Conservation (phyloP, 305 asterid species). For the Fraxinus ornus region DNA sequence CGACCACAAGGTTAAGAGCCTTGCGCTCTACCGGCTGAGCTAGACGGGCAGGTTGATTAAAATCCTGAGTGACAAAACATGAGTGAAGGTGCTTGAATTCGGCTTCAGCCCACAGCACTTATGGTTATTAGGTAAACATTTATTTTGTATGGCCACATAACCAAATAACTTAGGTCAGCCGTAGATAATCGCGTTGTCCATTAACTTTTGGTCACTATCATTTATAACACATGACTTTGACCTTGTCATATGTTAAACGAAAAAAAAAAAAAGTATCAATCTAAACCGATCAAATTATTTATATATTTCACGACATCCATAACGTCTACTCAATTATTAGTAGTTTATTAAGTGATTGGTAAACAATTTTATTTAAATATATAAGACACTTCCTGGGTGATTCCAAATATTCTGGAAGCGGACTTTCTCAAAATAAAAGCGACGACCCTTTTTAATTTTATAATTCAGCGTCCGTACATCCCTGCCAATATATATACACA, state of each 20-base stretch:
- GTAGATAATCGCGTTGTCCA: no score
- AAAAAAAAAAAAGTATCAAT: no score
- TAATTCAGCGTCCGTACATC: background rate
- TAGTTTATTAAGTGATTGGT: no score
- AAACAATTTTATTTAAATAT: no score
- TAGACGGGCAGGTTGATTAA: background rate
- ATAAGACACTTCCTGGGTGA: background rate
- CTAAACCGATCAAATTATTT: no score
- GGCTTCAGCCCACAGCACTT: background rate
- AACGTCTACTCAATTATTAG: no score
- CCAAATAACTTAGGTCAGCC: background rate
- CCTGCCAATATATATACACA: background rate
- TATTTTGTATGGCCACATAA: background rate
- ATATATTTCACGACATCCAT: no score
- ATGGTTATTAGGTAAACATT: background rate
- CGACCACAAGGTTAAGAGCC: constrained; percentile 16
- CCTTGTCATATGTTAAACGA: no score
- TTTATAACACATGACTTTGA: background rate
- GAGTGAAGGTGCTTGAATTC: background rate
- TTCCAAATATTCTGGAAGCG: constrained; percentile 8
- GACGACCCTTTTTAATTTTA: background rate
- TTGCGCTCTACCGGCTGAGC: constrained; percentile 13
- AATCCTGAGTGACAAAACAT: no score
- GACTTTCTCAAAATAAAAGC: background rate
- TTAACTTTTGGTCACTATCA: background rate